phyloP scores from a whole-genome alignment of 352 stramenopile species.

The Saprolegnia diclina region DNA sequence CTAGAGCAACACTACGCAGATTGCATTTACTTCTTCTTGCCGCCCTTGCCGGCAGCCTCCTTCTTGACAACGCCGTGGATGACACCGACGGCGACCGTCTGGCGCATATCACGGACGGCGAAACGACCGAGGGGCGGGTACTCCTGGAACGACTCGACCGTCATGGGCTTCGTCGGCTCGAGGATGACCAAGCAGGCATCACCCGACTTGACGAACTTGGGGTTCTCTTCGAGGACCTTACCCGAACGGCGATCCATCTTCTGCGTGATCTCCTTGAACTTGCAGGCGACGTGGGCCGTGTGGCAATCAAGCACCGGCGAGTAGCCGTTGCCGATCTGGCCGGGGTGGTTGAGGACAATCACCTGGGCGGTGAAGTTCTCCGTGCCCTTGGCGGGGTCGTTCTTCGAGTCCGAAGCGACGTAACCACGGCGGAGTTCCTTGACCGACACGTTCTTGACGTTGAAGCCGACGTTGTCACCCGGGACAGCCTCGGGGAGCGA shows the following conservation, averaged over 20 bases:
- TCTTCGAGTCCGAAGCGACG: slow-evolving; percentile 91
- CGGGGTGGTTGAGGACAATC: slow-evolving; percentile 95
- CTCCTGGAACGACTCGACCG: slow-evolving; percentile 94
- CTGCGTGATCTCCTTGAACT: slow-evolving; percentile 91
- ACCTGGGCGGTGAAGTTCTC: slow-evolving; percentile 93
- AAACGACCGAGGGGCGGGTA: slow-evolving; percentile 96
- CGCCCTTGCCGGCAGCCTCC: slow-evolving; percentile 38
- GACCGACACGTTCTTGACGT: slow-evolving; percentile 93
- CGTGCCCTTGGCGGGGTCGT: slow-evolving; percentile 83
- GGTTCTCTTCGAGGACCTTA: slow-evolving; percentile 92
- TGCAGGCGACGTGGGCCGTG: slow-evolving; percentile 95
- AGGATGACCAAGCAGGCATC: slow-evolving; percentile 95
- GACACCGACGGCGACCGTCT: slow-evolving; percentile 96
- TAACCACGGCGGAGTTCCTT: slow-evolving; percentile 93
- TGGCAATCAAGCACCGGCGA: slow-evolving; percentile 96
- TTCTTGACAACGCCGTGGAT: slow-evolving; percentile 93
- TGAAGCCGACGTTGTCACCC: slow-evolving; percentile 97
- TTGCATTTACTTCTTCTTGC: slow-evolving; percentile 33
- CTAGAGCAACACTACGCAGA: background rate
- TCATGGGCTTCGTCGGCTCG: slow-evolving; percentile 90
- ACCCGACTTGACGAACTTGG: slow-evolving; percentile 92
- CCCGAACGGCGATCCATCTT: slow-evolving; percentile 96
- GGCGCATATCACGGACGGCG: slow-evolving; percentile 94
- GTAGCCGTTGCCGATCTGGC: slow-evolving; percentile 91
- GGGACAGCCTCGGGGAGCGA: slow-evolving; percentile 86